These are phyloP conservation scores for Angomonas deanei DNA, from an alignment of 208 protist species.

Conservation along the genomic window DNA sequence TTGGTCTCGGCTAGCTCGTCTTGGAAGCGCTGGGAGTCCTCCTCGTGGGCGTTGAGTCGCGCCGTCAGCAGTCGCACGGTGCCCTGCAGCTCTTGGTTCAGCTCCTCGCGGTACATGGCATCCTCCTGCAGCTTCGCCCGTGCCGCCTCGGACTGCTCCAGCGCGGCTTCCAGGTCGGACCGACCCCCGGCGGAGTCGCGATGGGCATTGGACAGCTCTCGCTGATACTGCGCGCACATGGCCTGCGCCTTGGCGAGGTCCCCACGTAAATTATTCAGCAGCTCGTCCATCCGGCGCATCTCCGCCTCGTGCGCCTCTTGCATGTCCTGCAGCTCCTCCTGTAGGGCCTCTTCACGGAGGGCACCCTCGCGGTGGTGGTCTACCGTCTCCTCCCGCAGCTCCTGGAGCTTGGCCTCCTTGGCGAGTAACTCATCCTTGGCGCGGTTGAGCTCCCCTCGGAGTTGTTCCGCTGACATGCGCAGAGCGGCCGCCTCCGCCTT, in stretches of 20 bases:
- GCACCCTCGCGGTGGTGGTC: slow-evolving; percentile 49
- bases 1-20: slow-evolving; percentile 67
- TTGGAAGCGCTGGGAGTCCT: slow-evolving; percentile 63
- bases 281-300: slow-evolving; percentile 68
- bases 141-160: slow-evolving; percentile 50
- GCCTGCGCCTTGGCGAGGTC: slow-evolving; percentile 63
- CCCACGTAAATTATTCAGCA: slow-evolving; percentile 67
- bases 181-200: slow-evolving; percentile 42
- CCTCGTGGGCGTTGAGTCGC: slow-evolving; percentile 62
- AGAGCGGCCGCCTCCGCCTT: slow-evolving; percentile 43
- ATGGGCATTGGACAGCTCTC: slow-evolving; percentile 42
- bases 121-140: slow-evolving; percentile 65
- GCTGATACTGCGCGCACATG: slow-evolving; percentile 49
- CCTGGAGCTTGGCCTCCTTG: slow-evolving; percentile 42
- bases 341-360: slow-evolving; percentile 36
- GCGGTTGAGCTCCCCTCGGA: slow-evolving; percentile 36
- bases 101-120: slow-evolving; percentile 57
- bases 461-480: slow-evolving; percentile 39
- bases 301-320: slow-evolving; percentile 53
- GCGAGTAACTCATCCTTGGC: slow-evolving; percentile 30
- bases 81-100: slow-evolving; percentile 77
- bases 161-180: slow-evolving; percentile 46
- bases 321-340: slow-evolving; percentile 57
- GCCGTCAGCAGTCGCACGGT: slow-evolving; percentile 76
- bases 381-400: slow-evolving; percentile 54